A percentile compares a stretch with the other conserved stretches of the same genome.
phyloP scores from a whole-genome alignment of 345 rosid species.

The Fremontodendron californicum region DNA sequence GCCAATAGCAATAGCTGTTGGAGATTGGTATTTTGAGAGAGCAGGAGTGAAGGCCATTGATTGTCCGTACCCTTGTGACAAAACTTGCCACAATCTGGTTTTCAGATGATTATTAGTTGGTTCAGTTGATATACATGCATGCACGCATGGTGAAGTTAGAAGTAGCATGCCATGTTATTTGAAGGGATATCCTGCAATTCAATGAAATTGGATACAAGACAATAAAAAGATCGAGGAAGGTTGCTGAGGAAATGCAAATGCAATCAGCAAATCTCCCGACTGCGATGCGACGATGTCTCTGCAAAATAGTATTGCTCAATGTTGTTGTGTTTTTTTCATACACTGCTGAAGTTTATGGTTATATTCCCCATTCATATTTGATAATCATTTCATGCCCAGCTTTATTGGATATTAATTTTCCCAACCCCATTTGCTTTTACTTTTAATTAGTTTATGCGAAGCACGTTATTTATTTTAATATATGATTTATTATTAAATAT shows the following conservation, averaged over 20 bases:
- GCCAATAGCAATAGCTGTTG: slow-evolving; percentile 85
- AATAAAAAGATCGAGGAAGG: slow-evolving; percentile 30
- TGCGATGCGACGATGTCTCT: not conserved
- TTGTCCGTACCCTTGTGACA: slow-evolving; percentile 90
- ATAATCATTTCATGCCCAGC: not conserved
- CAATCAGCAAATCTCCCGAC: slow-evolving; percentile 19
- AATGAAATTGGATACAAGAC: slow-evolving; percentile 20
- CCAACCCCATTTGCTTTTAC: not conserved
- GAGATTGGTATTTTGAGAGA: slow-evolving; percentile 92
- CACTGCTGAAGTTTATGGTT: not conserved
- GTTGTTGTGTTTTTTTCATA: not conserved
- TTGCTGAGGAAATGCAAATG: slow-evolving; percentile 25
- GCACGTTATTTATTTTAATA: no score
- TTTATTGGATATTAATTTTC: not conserved
- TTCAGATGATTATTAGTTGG: slow-evolving; percentile 40
- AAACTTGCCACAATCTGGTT: slow-evolving; percentile 84
- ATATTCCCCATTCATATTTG: not conserved
- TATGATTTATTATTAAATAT: no score
- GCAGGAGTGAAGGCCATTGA: slow-evolving; percentile 59
- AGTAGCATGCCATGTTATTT: not conserved
- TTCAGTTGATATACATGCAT: not conserved
- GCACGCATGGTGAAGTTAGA: no score
- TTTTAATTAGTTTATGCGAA: no score
- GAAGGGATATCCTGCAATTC: slow-evolving; percentile 6
- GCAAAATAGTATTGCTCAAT: not conserved